phyloP scores from a whole-genome alignment of 2,329 filamentous ascomycete genomes.

The Aspergillus texensis region DNA sequence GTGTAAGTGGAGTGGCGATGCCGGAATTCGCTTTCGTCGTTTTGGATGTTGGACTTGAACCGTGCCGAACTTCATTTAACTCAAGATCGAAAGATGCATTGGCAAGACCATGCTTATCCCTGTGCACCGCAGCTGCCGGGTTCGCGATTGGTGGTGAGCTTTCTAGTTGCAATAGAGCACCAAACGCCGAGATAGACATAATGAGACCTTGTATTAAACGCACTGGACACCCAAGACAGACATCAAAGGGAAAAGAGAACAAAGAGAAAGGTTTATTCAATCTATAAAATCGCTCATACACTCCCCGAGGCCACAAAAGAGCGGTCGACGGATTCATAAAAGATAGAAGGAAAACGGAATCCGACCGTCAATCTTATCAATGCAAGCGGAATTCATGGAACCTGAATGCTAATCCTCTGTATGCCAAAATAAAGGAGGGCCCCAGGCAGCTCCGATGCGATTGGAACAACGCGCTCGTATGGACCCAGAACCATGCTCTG shows the following conservation, averaged over 20 bases:
- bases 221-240: not conserved
- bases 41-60: not conserved
- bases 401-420: not conserved
- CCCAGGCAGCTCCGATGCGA: no score
- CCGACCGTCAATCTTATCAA: not conserved
- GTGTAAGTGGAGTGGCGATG: slow-evolving; percentile 13
- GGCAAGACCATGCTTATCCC: slow-evolving; percentile 22
- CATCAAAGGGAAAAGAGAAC: not conserved
- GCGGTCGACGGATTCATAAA: not conserved
- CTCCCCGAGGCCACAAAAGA: not conserved
- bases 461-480: no score
- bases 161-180: slow-evolving; percentile 48
- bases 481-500: not conserved
- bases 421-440: no score
- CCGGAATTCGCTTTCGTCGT: slow-evolving; percentile 4
- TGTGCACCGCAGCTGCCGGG: slow-evolving; percentile 40
- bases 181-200: slow-evolving; percentile 42
- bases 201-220: slow-evolving; percentile 8
- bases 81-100: slow-evolving; percentile 27
- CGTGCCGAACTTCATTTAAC: slow-evolving; percentile 20
- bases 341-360: not conserved
- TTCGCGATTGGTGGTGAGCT: slow-evolving; percentile 36
- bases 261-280: not conserved
- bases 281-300: not conserved
- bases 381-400: not conserved